These are phyloP conservation scores for Exophiala xenobiotica DNA, from an alignment of 2,329 filamentous ascomycete genomes.

Conservation along the genomic window DNA sequence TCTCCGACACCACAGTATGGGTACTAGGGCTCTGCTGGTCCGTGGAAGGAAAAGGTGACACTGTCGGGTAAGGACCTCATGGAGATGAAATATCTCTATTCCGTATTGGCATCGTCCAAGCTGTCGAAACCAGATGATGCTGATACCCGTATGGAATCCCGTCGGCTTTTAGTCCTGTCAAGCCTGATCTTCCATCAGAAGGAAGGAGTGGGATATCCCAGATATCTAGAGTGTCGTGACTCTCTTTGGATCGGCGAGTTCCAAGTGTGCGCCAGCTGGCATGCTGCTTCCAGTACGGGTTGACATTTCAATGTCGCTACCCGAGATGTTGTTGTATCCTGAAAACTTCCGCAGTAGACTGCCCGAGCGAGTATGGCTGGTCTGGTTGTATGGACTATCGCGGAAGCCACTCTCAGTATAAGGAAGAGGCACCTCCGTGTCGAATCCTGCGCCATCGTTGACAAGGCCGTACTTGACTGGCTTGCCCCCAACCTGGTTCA, in stretches of 20 bases:
- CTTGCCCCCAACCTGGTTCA: slow-evolving; percentile 5
- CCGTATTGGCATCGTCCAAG: no score
- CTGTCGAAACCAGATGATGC: no score
- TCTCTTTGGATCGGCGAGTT: neutral
- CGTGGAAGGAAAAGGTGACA: no score
- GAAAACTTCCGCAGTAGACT: neutral
- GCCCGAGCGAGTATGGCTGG: neutral
- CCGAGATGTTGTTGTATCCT: neutral
- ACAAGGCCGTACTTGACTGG: slow-evolving; percentile 13
- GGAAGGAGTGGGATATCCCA: no score
- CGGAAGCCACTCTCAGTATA: neutral
- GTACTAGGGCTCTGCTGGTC: no score
- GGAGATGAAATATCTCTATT: no score
- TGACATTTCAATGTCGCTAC: neutral
- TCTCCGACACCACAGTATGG: no score
- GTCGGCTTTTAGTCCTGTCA: no score
- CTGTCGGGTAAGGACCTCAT: no score
- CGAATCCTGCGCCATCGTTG: neutral
- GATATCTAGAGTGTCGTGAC: neutral
- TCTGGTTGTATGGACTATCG: neutral
- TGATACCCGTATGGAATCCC: no score
- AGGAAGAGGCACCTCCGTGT: no score
- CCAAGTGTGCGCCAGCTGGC: neutral
- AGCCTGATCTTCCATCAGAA: no score
- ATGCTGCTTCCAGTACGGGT: neutral